Percentiles rank a stretch among this genome's conserved stretches.
phyloP scores from a whole-genome alignment of 1,284 basidiomycete genomes.

The Malassezia restricta region DNA sequence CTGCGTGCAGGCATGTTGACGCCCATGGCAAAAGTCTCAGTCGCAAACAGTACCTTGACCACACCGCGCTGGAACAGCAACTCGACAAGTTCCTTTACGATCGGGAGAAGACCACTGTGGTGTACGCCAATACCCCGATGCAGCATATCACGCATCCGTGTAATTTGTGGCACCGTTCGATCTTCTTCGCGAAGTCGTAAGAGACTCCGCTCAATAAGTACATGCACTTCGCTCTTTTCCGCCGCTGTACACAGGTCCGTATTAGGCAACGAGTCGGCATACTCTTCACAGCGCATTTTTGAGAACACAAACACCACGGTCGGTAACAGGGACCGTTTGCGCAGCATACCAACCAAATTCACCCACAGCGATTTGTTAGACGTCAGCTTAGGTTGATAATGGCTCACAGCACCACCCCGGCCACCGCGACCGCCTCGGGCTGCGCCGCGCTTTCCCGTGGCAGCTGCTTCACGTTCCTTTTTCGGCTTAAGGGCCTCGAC shows the following conservation, averaged over 20 bases:
- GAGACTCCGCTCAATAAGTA: constrained; percentile 82
- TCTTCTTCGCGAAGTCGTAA: constrained; percentile 84
- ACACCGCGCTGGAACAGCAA: constrained; percentile 88
- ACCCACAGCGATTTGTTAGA: constrained; percentile 87
- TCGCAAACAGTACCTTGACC: constrained; percentile 94
- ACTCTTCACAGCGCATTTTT: constrained; percentile 92
- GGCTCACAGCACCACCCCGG: constrained; percentile 35
- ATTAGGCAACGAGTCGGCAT: constrained; percentile 77
- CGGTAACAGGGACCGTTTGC: constrained; percentile 74
- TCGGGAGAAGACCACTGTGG: constrained; percentile 87
- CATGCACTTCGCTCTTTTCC: constrained; percentile 94
- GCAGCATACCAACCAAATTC: constrained; percentile 72
- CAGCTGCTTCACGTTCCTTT: constrained; percentile 91
- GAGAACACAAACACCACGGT: constrained; percentile 96
- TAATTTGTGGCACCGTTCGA: constrained; percentile 85
- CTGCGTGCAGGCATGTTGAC: constrained; percentile 99
- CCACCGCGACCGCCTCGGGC: constrained; percentile 50
- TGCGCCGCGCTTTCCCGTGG: constrained; percentile 61
- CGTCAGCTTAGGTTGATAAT: constrained; percentile 39
- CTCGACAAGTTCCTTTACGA: constrained; percentile 90
- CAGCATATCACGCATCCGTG: constrained; percentile 77
- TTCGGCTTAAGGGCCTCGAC: constrained; percentile 76
- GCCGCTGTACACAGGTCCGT: constrained; percentile 69
- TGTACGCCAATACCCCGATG: constrained; percentile 91
- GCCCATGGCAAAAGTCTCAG: constrained; percentile 94